phyloP scores from a whole-genome alignment of 2,329 filamentous ascomycete genomes.

The Ilyonectria destructans region DNA sequence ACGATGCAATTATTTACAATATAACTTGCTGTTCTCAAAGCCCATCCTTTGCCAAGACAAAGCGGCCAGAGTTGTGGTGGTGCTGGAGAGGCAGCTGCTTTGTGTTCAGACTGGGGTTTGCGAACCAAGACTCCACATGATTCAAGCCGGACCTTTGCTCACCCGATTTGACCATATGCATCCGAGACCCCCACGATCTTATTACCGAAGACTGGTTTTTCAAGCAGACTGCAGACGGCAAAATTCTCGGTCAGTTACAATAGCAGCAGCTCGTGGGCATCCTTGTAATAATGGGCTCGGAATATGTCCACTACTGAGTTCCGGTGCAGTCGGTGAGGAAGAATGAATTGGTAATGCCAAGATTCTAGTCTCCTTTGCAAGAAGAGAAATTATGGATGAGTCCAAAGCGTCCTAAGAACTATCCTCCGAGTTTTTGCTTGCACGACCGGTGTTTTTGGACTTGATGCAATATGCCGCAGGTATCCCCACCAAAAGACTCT shows the following conservation, averaged over 20 bases:
- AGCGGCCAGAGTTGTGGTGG: background rate
- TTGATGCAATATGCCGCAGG: background rate
- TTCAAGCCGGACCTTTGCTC: conserved; percentile 12
- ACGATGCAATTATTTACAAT: background rate
- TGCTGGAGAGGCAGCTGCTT: background rate
- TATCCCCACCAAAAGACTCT: background rate
- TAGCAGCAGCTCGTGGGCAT: background rate
- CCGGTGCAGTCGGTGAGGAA: background rate
- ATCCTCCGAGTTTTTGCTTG: background rate
- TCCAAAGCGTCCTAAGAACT: background rate
- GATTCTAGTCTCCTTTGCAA: background rate
- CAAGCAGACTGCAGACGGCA: background rate
- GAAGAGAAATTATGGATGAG: background rate
- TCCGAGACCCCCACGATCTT: conserved; percentile 23
- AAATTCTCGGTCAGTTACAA: background rate
- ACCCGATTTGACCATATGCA: conserved; percentile 24
- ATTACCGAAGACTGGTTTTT: background rate
- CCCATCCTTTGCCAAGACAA: background rate
- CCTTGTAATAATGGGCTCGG: background rate
- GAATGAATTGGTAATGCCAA: background rate
- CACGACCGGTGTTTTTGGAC: background rate
- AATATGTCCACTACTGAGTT: background rate
- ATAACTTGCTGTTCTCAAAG: background rate
- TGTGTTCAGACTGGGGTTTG: background rate
- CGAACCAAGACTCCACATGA: conserved; percentile 6